Evolutionary conservation across 495 filamentous ascomycete genomes (phyloP), one percentile per base, ranked within the genome.

Genomic region (Aspergillus affinis): DNA sequence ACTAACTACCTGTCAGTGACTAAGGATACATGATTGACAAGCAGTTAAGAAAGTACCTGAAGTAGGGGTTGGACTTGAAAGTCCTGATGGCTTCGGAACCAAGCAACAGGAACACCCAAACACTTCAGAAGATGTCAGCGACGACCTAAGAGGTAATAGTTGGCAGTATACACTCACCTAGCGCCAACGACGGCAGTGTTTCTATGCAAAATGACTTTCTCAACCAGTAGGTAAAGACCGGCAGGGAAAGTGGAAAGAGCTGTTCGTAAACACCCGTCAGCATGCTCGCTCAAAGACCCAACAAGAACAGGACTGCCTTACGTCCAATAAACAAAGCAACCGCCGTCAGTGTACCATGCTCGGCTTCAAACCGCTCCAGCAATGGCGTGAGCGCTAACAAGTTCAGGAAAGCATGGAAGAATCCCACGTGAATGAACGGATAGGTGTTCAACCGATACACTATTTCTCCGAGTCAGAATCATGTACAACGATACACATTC

Each of bases 361-460:
- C 93, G n/a, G 85, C 79, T 75, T 98, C 94, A 70, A 98, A 98
- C 50, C 92, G 82, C 72, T 97, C 93, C 62, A 98, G 69, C 50
- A 98, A 76, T 17, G 94, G 94, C 12, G 86, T 86, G 59, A 97
- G 73, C 4, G 92, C 88, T 50, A 96, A 18, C 47, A 89, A 68
- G 73, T 97, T 97, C 65, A 97, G 70, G 29, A 93, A 62, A 50
- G 86, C 77, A 70, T 98, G 94, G 59, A 95, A 78, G 73, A 93
- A 82, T 61, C 87, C 86, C 30, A 81, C 67, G 71, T 98, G 94
- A 57, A 98, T 88, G 54, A 98, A 80, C 2, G 93, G 92, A 71
- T 90, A 98, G 10, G 92, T 95, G 67, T 96, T 97, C 18, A 93
- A 79, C 60, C 94, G 89, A 72, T 98, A 91, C 82, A 96, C 93